A percentile compares a stretch with the other conserved stretches of the same genome.
These are phyloP conservation scores for Pleurotus sapidus DNA, from an alignment of 768 basidiomycete genomes.

Conservation along the genomic window DNA sequence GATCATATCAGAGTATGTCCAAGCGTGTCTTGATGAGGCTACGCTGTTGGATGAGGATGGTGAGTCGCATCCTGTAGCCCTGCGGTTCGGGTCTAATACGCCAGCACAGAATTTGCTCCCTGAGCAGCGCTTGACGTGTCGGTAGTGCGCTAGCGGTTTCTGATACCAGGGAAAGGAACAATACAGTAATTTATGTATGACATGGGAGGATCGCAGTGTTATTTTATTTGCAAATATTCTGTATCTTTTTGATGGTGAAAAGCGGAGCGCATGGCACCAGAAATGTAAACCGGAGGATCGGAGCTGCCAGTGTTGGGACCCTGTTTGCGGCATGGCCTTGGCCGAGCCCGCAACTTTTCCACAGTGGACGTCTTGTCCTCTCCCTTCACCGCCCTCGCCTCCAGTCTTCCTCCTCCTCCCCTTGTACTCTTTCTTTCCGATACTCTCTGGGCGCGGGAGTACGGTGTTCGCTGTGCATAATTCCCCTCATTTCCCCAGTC, in stretches of 20 bases:
- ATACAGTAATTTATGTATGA: neutral
- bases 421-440: slow-evolving; percentile 9
- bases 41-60: slow-evolving; percentile 87
- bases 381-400: slow-evolving; percentile 11
- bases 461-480: slow-evolving; percentile 2
- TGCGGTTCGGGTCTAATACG: neutral
- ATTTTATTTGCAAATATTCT: slow-evolving; percentile 1
- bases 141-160: no score
- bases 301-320: slow-evolving; percentile 7
- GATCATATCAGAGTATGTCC: slow-evolving; percentile 74
- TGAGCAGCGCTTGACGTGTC: neutral
- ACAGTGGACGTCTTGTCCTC: slow-evolving; percentile 12
- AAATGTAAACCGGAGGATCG: neutral
- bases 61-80: slow-evolving; percentile 26
- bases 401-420: slow-evolving; percentile 11
- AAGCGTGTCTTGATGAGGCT: slow-evolving; percentile 77
- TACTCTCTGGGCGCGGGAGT: slow-evolving; percentile 3
- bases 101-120: neutral
- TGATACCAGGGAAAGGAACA: no score
- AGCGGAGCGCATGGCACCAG: slow-evolving; percentile 2
- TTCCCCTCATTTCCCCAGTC: neutral
- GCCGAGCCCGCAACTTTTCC: neutral
- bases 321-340: slow-evolving; percentile 9
- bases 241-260: slow-evolving; percentile 1
- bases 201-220: neutral